These are phyloP conservation scores for Euphorbia pulcherrima DNA, from an alignment of 345 rosid genomes.

Conservation along the genomic window DNA sequence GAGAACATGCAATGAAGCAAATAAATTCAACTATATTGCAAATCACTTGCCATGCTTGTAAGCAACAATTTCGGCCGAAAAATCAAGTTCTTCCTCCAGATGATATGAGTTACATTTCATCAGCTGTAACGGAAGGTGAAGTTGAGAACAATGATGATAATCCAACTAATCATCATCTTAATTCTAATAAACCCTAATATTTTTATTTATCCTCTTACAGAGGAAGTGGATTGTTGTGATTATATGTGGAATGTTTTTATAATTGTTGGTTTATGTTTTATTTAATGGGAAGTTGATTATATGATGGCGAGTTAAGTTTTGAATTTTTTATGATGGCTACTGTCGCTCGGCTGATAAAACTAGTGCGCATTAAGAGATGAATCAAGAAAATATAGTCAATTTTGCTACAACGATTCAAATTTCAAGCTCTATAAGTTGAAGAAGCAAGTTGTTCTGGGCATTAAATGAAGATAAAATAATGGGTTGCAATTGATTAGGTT, in stretches of 20 bases:
- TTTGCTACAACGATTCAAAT: background rate
- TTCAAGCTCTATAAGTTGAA: too few species aligned
- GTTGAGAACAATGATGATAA: slow-evolving; percentile 22
- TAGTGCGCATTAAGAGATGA: too few species aligned
- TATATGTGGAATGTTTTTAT: slow-evolving; percentile 6
- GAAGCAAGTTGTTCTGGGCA: background rate
- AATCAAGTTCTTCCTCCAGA: slow-evolving; percentile 19
- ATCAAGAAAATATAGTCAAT: background rate
- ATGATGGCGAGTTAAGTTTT: slow-evolving; percentile 19
- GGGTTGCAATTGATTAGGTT: background rate
- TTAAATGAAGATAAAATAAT: background rate
- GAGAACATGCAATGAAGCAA: slow-evolving; percentile 60
- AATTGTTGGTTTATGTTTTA: slow-evolving; percentile 30
- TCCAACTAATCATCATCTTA: too few species aligned
- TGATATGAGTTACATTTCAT: slow-evolving; percentile 47
- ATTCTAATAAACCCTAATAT: slow-evolving; percentile 3
- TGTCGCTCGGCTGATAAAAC: too few species aligned
- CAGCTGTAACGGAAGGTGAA: slow-evolving; percentile 45
- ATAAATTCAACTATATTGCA: slow-evolving; percentile 56
- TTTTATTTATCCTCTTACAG: too few species aligned
- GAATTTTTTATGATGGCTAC: background rate
- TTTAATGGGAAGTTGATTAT: too few species aligned
- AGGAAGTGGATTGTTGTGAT: slow-evolving; percentile 19
- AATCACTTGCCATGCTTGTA: slow-evolving; percentile 78
- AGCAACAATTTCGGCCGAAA: slow-evolving; percentile 46